Base-by-base conservation (phyloP, 1,139 yeast species). In the Blastobotrys proliferans region DNA sequence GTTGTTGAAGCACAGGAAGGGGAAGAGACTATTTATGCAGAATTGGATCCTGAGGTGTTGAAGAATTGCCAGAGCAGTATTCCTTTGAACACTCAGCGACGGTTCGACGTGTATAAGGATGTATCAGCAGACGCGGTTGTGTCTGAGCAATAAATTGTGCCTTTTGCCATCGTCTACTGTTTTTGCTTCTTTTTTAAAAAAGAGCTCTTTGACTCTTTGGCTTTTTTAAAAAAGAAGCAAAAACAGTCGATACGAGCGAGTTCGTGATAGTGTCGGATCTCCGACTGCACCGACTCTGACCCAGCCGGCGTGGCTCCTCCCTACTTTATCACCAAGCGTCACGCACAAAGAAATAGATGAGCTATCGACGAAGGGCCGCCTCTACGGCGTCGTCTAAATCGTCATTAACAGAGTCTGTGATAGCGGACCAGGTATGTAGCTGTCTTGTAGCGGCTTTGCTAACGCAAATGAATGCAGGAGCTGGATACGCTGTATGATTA, bases 91-190 rank as follows among this genome's bases (percentile, higher is more conserved):
- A 66, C 69, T 37, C 95, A 90, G 67, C 75, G 97, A 61, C 73
- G 97, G 54, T 87, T 81, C 60, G 97, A 90, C 58, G 76, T 90
- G 28, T 90, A 90, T 55, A 76, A 77, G 4, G 87, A 87, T 59
- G 82, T 83, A 38, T 72, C 76, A 17, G 64, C 67, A 25, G 65
- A 62, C 2, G 73, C 66, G 26, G 72, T 68, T 26, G 46, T 46
- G 6, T 42, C 50, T 22, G 55, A 41, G 20, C 17, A 35, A 25
- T 46, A 46, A 30, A 6, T 13, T n/a, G n/a, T n/a, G 20, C 17
- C 6, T 10, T n/a, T n/a, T n/a, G n/a, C n/a, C n/a, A n/a, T n/a
- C n/a, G n/a, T n/a, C n/a, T n/a, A n/a, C n/a, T n/a, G n/a, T n/a
- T n/a, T n/a, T n/a, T n/a, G n/a, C n/a, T n/a, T n/a, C n/a, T n/a